Base-by-base conservation (phyloP, 495 filamentous ascomycete species). In the Cercophora scortea region DNA sequence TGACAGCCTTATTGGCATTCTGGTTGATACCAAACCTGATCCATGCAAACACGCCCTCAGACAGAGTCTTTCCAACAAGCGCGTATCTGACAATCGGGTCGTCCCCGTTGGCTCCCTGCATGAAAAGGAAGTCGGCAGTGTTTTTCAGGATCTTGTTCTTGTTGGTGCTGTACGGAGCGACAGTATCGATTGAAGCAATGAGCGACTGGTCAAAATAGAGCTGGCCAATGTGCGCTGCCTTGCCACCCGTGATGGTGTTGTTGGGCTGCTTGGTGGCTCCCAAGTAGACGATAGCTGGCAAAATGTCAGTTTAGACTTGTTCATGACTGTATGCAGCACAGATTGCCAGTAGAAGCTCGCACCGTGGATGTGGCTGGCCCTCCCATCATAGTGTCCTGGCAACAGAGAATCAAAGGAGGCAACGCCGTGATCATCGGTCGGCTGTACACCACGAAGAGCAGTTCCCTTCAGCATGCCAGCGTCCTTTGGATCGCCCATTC, bases 171-270 rank as follows among this genome's bases (percentile, higher is more conserved):
- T 87, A 85, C 0, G 82, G 82, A 8, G 62, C 52, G 1, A 64
- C 61, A 32, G 63, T 61, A 53, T 83, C 76, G 49, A 78, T 75
- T 2, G 57, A 70, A 11, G 54, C 51, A 32, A 68, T 50, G 4
- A 86, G 73, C 19, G 70, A 62, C 55, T 82, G 71, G 58, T 83
- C 78, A 51, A 77, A 86, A 78, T 82, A 86, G 38, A 83, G 42
- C 61, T 87, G 81, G 19, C 82, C 81, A 45, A 84, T 67, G 62
- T 85, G 78, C 1, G 74, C 67, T 10, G 78, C 73, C 0, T 57
- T 55, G 10, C 77, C 79, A 42, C 72, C 73, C 16, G 63, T 70
- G 49, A 77, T 64, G 43, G 75, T 81, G 60, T 74, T 74, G 67
- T 81, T 83, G 11, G 68, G 50, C 34, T 71, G 52, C 16, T 72